Percentiles rank a stretch among this genome's conserved stretches.
These are phyloP conservation scores for Pyracantha coccinea DNA, from an alignment of 331 rosid genomes.

Conservation along the genomic window DNA sequence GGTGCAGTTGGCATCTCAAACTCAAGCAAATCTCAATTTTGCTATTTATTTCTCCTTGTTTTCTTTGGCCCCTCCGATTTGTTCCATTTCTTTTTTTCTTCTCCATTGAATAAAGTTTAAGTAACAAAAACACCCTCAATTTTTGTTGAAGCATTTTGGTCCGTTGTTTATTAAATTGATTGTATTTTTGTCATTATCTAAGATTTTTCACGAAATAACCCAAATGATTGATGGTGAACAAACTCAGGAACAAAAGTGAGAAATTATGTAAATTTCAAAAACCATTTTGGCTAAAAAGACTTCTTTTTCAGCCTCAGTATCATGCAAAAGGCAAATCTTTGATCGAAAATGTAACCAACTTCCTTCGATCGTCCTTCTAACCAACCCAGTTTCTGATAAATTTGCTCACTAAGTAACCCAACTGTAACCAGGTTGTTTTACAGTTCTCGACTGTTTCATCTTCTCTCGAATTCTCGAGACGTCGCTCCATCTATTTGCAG, in stretches of 20 bases:
- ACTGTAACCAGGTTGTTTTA: slow-evolving; percentile 52
- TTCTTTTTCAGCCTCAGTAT: slow-evolving; percentile 50
- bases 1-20: too few species aligned
- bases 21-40: too few species aligned
- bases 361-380: slow-evolving; percentile 44
- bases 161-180: too few species aligned
- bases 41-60: too few species aligned
- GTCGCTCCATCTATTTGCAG: slow-evolving; percentile 46
- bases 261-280: not conserved
- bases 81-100: too few species aligned
- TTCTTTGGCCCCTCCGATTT: too few species aligned
- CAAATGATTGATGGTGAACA: rapidly evolving
- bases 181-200: too few species aligned
- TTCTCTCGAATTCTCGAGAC: slow-evolving; percentile 40
- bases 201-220: rapidly evolving
- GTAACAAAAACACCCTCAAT: too few species aligned
- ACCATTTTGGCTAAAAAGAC: slow-evolving; percentile 40
- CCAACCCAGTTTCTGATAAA: slow-evolving; percentile 44
- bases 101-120: too few species aligned
- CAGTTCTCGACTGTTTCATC: slow-evolving; percentile 48
- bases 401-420: slow-evolving; percentile 20
- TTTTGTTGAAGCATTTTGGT: too few species aligned
- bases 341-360: slow-evolving; percentile 51
- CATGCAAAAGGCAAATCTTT: slow-evolving; percentile 40
- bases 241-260: not conserved